Conservation (phyloP, 2,329 filamentous ascomycete species). For the Laburnicola sp. region DNA sequence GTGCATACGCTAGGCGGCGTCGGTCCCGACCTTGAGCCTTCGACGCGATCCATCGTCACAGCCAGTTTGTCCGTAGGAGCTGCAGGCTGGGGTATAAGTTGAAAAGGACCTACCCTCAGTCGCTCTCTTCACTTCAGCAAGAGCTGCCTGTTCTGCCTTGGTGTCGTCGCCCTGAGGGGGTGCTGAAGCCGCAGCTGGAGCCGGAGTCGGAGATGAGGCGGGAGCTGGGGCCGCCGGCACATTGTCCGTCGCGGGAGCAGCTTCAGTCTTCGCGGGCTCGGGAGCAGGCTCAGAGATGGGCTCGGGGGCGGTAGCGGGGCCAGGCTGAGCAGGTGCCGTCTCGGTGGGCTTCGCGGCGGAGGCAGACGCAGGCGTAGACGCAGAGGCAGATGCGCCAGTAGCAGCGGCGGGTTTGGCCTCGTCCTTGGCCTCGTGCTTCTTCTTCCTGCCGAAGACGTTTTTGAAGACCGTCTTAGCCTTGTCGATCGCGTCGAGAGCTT, state of each 20-base stretch:
- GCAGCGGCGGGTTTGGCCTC: conserved; percentile 31
- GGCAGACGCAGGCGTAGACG: conserved; percentile 12
- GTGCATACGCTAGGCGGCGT: conserved; percentile 17
- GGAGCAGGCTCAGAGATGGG: too few species aligned
- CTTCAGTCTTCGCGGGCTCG: conserved; percentile 19
- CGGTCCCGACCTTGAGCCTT: conserved; percentile 21
- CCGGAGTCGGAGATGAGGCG: conserved; percentile 23
- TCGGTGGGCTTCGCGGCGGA: conserved; percentile 36
- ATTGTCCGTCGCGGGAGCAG: conserved; percentile 11
- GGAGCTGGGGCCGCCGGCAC: conserved; percentile 21
- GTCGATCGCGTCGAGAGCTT: conserved; percentile 43
- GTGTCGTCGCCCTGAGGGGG: conserved; percentile 25
- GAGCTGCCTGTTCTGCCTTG: conserved; percentile 33
- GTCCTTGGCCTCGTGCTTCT: conserved; percentile 35
- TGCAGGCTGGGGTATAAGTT: conserved; percentile 11
- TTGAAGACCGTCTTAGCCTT: conserved; percentile 46
- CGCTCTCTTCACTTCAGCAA: conserved; percentile 39
- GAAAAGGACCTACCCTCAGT: conserved; percentile 39
- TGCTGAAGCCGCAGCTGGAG: conserved; percentile 22
- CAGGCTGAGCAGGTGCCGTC: conserved; percentile 38
- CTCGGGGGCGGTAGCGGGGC: conserved; percentile 33
- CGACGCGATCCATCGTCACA: conserved; percentile 27
- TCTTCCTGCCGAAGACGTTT: conserved; percentile 41
- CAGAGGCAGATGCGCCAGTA: conserved; percentile 23
- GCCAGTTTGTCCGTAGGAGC: conserved; percentile 13